Percentiles rank a stretch among this genome's conserved stretches.
These are phyloP conservation scores for Gnomoniopsis sp. DNA, from an alignment of 2,329 filamentous ascomycete species.

Conservation along the genomic window DNA sequence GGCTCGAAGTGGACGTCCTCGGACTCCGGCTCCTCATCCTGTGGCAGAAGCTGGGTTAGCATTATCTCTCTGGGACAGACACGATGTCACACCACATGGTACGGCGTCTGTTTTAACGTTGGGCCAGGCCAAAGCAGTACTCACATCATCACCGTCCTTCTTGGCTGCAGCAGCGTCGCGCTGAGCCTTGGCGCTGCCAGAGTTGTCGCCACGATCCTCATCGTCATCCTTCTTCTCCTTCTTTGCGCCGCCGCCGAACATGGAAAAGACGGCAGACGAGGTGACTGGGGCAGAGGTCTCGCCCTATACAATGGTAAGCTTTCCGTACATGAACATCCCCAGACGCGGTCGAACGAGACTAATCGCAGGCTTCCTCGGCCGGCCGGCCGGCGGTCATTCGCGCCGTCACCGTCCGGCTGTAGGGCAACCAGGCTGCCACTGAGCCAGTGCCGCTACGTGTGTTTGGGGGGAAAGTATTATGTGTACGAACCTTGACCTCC, in stretches of 20 bases:
- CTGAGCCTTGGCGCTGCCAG: slow-evolving; percentile 82
- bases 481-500: slow-evolving; percentile 25
- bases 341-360: not conserved
- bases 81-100: not conserved
- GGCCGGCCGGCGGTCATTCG: not conserved
- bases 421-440: not conserved
- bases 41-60: slow-evolving; percentile 20
- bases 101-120: slow-evolving; percentile 1
- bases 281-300: slow-evolving; percentile 37
- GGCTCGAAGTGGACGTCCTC: slow-evolving; percentile 97
- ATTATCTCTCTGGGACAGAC: not conserved
- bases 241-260: slow-evolving; percentile 97
- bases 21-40: slow-evolving; percentile 79
- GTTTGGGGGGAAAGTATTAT: not conserved
- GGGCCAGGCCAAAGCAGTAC: slow-evolving; percentile 12
- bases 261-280: slow-evolving; percentile 79
- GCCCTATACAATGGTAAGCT: not conserved
- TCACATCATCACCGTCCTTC: slow-evolving; percentile 52
- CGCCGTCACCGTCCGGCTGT: not conserved
- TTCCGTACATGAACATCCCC: not conserved
- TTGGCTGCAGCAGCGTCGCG: slow-evolving; percentile 61
- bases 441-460: not conserved
- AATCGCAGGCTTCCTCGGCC: not conserved
- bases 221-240: slow-evolving; percentile 90
- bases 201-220: slow-evolving; percentile 80